Evolutionary conservation across 192 early-diverging fungal genomes (phyloP), one percentile per base, ranked within the genome.

Genomic region (Linderina pennispora): DNA sequence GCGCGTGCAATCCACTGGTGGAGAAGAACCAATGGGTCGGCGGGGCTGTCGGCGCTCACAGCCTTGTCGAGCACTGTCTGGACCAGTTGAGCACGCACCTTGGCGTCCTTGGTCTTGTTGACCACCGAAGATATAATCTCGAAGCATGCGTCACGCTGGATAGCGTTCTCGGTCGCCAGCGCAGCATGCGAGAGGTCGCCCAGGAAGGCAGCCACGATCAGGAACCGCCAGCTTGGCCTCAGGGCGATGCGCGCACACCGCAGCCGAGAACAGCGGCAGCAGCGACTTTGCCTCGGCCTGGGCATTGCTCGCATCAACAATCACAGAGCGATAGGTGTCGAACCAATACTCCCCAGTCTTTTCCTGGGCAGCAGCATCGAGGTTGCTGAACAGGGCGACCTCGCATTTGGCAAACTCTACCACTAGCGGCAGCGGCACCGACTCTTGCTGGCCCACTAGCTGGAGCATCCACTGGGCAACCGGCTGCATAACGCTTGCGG

Each of bases 21-120:
- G 21, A 62, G 46, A 19, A 50, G 24, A 3, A 65, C 42, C 2
- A 36, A 23, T 5, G 52, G 45, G n/a, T 33, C 26, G 11, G 21
- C 17, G 15, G 23, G 31, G 9, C 33, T 13, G 15, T 34, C 26
- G 3, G 31, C 9, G 8, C 24, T 4, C 34, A 16, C 21, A 15
- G 45, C 38, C 11, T 44, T 34, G 9, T 41, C 40, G 6, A 70
- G 38, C 3, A 52, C 46, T 26, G 43, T 4, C 23, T 64, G 40
- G 23, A 45, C 26, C 23, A 76, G 44, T n/a, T 45, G 28, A 28
- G 42, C 26, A 20, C 78, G 53, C 31, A 35, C 45, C 42, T 70
- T 50, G 43, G 58, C 53, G 38, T 66, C 50, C 36, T 52, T 53
- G 21, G 59, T 72, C 61, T 91, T 91, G 73, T 88, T 88, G 31